Evolutionary conservation across 2,329 filamentous ascomycete genomes (phyloP), one percentile per base, ranked within the genome.

Genomic region (Penicillium brasilianum): DNA sequence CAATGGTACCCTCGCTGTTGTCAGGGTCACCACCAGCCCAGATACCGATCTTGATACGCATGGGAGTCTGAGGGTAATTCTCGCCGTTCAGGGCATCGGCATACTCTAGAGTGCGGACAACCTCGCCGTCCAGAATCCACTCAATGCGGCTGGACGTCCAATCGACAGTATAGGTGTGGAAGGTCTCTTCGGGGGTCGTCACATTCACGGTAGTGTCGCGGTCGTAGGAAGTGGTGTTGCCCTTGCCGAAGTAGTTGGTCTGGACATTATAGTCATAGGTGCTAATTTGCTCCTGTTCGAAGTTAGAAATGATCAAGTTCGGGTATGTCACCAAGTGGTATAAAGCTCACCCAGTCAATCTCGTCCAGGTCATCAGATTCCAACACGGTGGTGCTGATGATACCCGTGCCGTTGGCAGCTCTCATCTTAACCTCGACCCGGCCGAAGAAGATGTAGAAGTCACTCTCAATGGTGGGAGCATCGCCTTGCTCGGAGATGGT

Each of bases 381-480:
- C 63, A 99, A 82, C 13, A 98, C 92, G 39, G 94, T 84, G 36
- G 92, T 95, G 77, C 92, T 97, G 68, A 99, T 92, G 69, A 98
- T 96, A 67, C 95, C 95, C 30, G 87, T 88, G 2, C 95, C 95
- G 0, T 92, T 90, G 11, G 95, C 92, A 39, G 92, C 88, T 79
- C 93, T 93, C 83, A 97, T 84, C 54, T 87, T 89, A 67, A 97
- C 86, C 67, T 96, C 90, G 73, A 96, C 90, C 65, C 89, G 90
- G 69, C 95, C 95, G 76, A 97, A 99, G 92, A 99, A 97, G 81
- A 99, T 96, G 83, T 97, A 97, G 85, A 96, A 97, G 71, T 94
- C 86, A 64, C 92, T 96, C 66, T 86, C 85, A 63, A 99, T 87
- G 74, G 93, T 92, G 0, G 95, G 95, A 2, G 93, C 88, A 72